Evolutionary conservation across 495 filamentous ascomycete genomes (phyloP), one percentile per base, ranked within the genome.

Genomic region (Aspergillus homomorphus): DNA sequence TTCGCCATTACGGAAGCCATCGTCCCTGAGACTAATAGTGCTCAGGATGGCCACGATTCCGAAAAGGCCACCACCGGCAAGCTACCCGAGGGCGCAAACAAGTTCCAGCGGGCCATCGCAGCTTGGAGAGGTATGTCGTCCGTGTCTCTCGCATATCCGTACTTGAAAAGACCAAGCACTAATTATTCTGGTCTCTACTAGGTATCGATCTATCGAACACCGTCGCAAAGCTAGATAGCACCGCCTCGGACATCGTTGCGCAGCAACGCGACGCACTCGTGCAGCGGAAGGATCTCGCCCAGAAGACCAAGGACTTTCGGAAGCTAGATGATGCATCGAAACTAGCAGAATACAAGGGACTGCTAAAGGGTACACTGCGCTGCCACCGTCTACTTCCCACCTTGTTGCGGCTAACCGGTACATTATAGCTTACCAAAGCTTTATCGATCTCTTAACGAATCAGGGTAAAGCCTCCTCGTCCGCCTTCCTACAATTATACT

Each of bases 261-360:
- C 88, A 91, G 66, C 94, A 99, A 67, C 84, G 91, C 61, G 95
- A 97, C 72, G 86, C 92, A 19, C 86, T 96, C 10, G 86, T 96
- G 15, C 92, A 97, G 68, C 84, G 94, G 48, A 99, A 99, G 67
- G 94, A 99, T 53, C 81, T 99, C 18, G 94, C 94, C 16, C 92
- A 96, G 72, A 98, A 96, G 77, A 99, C 94, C 3, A 99, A 98
- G 69, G 94, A 98, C 69, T 99, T 96, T 64, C 78, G 91, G 61
- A 99, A 97, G 71, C 82, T 96, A 3, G 94, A 98, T 55, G 95
- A 99, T 77, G 80, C 89, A 12, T 85, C 83, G 41, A 98, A 97
- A 72, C 78, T 97, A 19, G 76, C 76, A 1, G 95, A 99, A 66
- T 86, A 91, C 73, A 98, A 98, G 76, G 81, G 84, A 30, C 76